A percentile compares a stretch with the other conserved stretches of the same genome.
These are phyloP conservation scores for Verticillium albo-atrum DNA, from an alignment of 2,329 filamentous ascomycete species.

Conservation along the genomic window DNA sequence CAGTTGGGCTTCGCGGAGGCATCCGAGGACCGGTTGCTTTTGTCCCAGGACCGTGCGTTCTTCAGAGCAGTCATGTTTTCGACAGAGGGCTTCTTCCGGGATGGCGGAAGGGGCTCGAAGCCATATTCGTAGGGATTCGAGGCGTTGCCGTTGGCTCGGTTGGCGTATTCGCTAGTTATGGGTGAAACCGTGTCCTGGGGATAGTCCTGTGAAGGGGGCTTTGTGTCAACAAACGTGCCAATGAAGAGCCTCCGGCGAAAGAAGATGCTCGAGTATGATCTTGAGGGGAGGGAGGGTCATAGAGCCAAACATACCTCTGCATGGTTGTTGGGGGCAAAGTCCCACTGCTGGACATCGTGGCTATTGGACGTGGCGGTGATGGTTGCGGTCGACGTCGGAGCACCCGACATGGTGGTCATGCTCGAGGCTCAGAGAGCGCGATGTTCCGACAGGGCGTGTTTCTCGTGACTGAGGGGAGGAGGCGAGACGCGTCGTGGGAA, in stretches of 20 bases:
- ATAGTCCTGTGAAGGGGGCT: conserved; percentile 8
- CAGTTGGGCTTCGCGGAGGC: conserved; percentile 4
- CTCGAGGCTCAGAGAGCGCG: not conserved
- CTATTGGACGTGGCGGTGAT: conserved; percentile 44
- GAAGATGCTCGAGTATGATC: not conserved
- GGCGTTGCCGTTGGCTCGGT: conserved; percentile 15
- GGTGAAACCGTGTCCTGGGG: conserved; percentile 11
- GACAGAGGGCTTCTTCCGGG: conserved; percentile 30
- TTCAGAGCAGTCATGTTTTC: conserved; percentile 22
- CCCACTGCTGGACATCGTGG: conserved; percentile 44
- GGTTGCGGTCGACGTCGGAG: conserved; percentile 40
- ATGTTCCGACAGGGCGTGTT: not conserved
- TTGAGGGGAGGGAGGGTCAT: not conserved
- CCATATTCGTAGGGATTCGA: conserved; percentile 12
- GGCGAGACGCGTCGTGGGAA: not conserved
- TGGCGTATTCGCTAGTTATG: conserved; percentile 9
- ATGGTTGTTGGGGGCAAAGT: conserved; percentile 22
- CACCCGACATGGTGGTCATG: conserved; percentile 52
- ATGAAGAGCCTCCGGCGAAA: too few species aligned
- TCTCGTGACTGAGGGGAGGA: not conserved
- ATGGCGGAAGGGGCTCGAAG: conserved; percentile 12
- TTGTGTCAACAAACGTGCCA: not conserved
- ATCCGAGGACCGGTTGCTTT: conserved; percentile 14
- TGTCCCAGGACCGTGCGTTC: conserved; percentile 8
- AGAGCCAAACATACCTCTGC: conserved; percentile 26